Base-by-base conservation (phyloP, 2,329 filamentous ascomycete genomes). In the Cryphonectria naterciae region DNA sequence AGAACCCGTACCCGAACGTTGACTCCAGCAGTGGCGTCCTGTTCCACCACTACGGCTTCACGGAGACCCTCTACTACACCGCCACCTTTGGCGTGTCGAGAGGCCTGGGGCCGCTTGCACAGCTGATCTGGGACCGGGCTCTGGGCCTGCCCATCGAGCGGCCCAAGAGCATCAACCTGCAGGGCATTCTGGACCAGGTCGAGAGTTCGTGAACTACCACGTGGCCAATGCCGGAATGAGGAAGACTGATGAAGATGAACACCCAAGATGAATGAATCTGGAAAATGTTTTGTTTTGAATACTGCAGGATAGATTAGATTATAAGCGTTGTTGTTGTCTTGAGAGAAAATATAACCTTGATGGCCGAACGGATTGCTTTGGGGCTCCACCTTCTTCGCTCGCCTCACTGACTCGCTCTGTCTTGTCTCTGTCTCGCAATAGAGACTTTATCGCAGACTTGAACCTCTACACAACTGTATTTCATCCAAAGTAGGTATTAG, bases 31-130 rank as follows among this genome's bases (percentile, higher is more conserved):
- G 94, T 0, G 96, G 96, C 74, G 95, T 98, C 7, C 87, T 99
- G 65, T 98, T 99, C 89, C 92, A 98, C 83, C 94, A 98, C 85
- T 99, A 97, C 80, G 96, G 95, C 71, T 97, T 99, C 90, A 92
- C 93, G 81, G 94, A 98, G 85, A 97, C 95, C 0, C 87, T 98
- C 15, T 99, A 98, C 86, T 99, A 98, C 85, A 91, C 90, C 4
- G 90, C 89, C 71, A 92, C 90, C 0, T 92, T 92, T 74, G 90
- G 90, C 73, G 90, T 92, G 17, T 90, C 88, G 72, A 84, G 90
- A 75, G 90, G 90, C 68, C 85, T 99, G 22, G 96, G 96, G 10
- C 96, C 96, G 32, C 86, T 99, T 65, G 94, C 94, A 60, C 96
- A 99, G 83, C 87, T 99, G 74, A 92, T 99, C 80, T 98, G 96